Evolutionary conservation across 2,329 filamentous ascomycete genomes (phyloP).

Genomic region (Celoporthe dispersa): DNA sequence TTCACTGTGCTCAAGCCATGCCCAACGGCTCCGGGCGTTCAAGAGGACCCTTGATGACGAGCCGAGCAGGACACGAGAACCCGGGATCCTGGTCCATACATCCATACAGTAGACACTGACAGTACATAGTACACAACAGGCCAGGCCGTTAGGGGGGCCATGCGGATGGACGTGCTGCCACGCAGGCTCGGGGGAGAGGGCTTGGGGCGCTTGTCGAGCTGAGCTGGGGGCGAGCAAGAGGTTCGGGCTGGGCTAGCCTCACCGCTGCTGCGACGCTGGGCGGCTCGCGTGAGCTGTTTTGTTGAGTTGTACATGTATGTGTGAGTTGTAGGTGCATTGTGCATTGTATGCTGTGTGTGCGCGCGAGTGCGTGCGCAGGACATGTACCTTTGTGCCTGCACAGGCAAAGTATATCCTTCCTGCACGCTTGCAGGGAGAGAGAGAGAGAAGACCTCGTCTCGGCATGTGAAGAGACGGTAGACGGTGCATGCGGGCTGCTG

Average conservation of each 20-base stretch:
- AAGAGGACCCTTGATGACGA: constrained; percentile 8
- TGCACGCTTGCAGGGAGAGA: background rate
- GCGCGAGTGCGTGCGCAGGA: background rate
- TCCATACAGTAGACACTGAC: background rate
- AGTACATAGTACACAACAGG: background rate
- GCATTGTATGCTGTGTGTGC: background rate
- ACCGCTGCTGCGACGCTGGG: constrained; percentile 3
- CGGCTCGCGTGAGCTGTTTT: background rate
- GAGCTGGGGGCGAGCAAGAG: background rate
- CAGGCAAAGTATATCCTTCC: background rate
- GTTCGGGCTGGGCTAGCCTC: constrained; percentile 1
- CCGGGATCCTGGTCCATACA: constrained; percentile 1
- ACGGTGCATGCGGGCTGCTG: background rate
- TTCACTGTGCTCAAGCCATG: constrained; percentile 9
- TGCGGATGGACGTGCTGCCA: background rate
- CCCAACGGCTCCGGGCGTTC: background rate
- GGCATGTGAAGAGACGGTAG: background rate
- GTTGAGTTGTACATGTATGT: background rate
- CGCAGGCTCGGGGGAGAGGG: background rate
- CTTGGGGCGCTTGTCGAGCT: constrained; percentile 5
- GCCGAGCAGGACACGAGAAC: background rate
- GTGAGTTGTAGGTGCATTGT: background rate
- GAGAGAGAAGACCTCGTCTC: too few relatives aligned
- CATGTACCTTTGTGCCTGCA: constrained; percentile 1
- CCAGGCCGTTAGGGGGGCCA: background rate